Evolutionary conservation across 2,329 filamentous ascomycete genomes (phyloP).

Genomic region (Ophiostoma quercus): DNA sequence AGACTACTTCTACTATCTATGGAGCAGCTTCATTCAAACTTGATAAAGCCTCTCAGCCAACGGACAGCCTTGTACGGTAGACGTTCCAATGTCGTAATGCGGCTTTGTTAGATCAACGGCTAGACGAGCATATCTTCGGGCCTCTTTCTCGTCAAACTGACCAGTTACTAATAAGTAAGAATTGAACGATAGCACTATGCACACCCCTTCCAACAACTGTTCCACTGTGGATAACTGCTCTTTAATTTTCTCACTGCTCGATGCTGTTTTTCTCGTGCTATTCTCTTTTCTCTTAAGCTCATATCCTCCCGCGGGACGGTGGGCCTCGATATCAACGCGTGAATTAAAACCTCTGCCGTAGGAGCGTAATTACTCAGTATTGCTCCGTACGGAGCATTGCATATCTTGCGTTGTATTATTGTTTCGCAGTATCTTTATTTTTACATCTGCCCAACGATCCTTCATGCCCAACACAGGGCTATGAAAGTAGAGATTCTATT

Average conservation of each 20-base stretch:
- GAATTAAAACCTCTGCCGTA: not conserved
- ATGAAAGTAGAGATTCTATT: not conserved
- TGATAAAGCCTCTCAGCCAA: not conserved
- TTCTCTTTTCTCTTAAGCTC: not conserved
- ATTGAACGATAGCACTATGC: not conserved
- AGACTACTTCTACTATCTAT: not conserved
- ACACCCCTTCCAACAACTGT: not conserved
- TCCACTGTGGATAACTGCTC: not conserved
- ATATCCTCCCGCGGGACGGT: not conserved
- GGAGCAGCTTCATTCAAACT: not conserved
- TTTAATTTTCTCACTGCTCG: not conserved
- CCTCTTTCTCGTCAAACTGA: not conserved
- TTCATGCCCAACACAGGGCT: constrained; percentile 8
- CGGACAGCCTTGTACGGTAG: not conserved
- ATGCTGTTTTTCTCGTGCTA: not conserved
- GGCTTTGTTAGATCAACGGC: not conserved
- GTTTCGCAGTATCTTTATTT: not conserved
- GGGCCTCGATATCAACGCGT: not conserved
- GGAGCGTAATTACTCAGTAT: not conserved
- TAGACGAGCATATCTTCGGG: not conserved
- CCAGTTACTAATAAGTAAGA: too few species aligned
- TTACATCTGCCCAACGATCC: constrained; percentile 6
- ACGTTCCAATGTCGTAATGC: not conserved
- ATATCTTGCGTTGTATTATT: not conserved
- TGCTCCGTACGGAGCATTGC: not conserved